Percentiles rank a stretch among this genome's conserved stretches.
These are phyloP conservation scores for Hanseniaspora lachancei DNA, from an alignment of 805 yeast genomes.

Conservation along the genomic window DNA sequence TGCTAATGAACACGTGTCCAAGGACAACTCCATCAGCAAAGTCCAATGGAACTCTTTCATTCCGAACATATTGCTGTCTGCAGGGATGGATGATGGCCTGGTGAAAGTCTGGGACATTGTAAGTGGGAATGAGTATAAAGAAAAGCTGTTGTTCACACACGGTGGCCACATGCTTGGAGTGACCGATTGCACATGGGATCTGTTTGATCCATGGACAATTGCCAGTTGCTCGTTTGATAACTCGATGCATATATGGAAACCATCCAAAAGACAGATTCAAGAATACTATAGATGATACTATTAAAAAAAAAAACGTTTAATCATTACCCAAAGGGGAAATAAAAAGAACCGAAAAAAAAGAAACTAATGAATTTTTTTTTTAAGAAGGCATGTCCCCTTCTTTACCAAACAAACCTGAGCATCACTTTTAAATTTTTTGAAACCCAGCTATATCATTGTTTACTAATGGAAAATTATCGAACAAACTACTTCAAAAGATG, in stretches of 20 bases:
- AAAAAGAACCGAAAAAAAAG: neutral
- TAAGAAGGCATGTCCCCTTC: too few species aligned
- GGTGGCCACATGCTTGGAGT: slow-evolving; percentile 83
- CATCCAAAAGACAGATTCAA: slow-evolving; percentile 27
- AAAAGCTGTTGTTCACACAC: slow-evolving; percentile 45
- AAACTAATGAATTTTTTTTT: neutral
- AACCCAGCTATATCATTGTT: too few species aligned
- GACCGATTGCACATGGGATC: slow-evolving; percentile 74
- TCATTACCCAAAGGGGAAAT: neutral
- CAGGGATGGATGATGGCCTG: slow-evolving; percentile 49
- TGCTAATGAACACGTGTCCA: neutral
- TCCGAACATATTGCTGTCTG: slow-evolving; percentile 45
- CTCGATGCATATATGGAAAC: slow-evolving; percentile 77
- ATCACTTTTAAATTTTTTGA: too few species aligned
- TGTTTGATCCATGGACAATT: slow-evolving; percentile 53
- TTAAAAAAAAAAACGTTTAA: neutral
- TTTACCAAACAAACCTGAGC: too few species aligned
- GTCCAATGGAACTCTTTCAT: slow-evolving; percentile 59
- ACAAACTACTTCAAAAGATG: too few species aligned
- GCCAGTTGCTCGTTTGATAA: slow-evolving; percentile 77
- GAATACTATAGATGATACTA: neutral
- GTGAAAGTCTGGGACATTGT: slow-evolving; percentile 52
- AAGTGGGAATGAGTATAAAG: slow-evolving; percentile 16
- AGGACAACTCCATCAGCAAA: slow-evolving; percentile 43
- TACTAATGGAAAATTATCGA: too few species aligned